phyloP scores from a whole-genome alignment of 2,329 filamentous ascomycete species.

The Thermothelomyces thermophilus region DNA sequence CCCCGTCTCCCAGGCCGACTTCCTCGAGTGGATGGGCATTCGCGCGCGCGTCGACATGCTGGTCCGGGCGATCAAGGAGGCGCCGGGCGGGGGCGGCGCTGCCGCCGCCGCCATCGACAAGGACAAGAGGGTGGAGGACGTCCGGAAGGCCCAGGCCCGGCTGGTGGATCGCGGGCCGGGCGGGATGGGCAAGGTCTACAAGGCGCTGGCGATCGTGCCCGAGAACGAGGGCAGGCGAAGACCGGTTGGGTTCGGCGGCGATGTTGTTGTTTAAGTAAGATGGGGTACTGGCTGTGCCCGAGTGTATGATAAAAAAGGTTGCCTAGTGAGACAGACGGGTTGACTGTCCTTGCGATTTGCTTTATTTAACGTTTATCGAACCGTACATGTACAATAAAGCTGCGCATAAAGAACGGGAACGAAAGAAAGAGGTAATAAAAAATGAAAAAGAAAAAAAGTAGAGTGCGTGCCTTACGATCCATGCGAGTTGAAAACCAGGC shows the following conservation, averaged over 20 bases:
- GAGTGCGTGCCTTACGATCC: too few species aligned
- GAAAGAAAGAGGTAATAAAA: too few species aligned
- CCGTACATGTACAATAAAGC: too few species aligned
- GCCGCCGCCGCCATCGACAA: slow-evolving; percentile 11
- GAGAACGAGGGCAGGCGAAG: slow-evolving; percentile 66
- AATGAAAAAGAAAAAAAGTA: too few species aligned
- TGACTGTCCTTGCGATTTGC: too few species aligned
- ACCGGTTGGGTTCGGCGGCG: slow-evolving; percentile 89
- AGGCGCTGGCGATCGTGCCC: slow-evolving; percentile 84
- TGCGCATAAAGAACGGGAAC: too few species aligned
- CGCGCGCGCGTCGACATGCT: slow-evolving; percentile 67
- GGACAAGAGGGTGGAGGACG: slow-evolving; percentile 47
- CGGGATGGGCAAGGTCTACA: slow-evolving; percentile 94
- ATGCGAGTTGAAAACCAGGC: too few species aligned
- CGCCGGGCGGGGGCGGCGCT: not conserved
- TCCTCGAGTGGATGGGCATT: slow-evolving; percentile 77
- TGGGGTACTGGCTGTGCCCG: too few species aligned
- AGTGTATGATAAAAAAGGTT: too few species aligned
- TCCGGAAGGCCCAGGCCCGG: slow-evolving; percentile 71
- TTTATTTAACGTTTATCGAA: too few species aligned
- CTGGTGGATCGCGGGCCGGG: slow-evolving; percentile 74
- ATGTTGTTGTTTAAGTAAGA: slow-evolving; percentile 33
- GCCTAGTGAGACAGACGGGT: too few species aligned
- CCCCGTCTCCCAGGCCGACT: slow-evolving; percentile 77
- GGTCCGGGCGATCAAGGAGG: slow-evolving; percentile 38